A percentile compares a stretch with the other conserved stretches of the same genome.
Conservation (phyloP, 352 stramenopile species). For the Pythium aphanidermatum region DNA sequence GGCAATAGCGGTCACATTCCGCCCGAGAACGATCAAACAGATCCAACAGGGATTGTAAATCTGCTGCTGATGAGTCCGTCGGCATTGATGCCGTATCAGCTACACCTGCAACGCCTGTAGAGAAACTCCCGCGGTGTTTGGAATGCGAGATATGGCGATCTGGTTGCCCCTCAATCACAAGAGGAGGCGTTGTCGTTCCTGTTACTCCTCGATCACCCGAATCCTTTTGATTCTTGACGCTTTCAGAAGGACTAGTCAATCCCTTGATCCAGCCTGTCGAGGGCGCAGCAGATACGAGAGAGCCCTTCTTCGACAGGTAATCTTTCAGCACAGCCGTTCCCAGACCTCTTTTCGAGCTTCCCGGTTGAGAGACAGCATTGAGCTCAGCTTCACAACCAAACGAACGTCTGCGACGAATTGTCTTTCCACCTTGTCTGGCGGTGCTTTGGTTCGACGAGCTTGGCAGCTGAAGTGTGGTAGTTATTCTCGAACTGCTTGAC, state of each 20-base stretch:
- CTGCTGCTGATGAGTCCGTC: slow-evolving; percentile 3
- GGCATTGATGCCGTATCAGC: slow-evolving; percentile 4
- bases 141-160: slow-evolving; percentile 1
- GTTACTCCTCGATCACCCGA: slow-evolving; percentile 4
- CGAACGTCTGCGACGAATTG: slow-evolving; percentile 62
- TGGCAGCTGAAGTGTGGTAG: background rate
- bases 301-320: slow-evolving; percentile 32
- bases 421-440: background rate
- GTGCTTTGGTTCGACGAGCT: background rate
- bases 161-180: slow-evolving; percentile 3
- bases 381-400: slow-evolving; percentile 71
- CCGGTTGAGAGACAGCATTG: slow-evolving; percentile 17
- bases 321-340: slow-evolving; percentile 35
- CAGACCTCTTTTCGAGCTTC: slow-evolving; percentile 33
- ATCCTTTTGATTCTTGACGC: background rate
- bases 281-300: slow-evolving; percentile 10
- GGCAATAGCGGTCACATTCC: slow-evolving; percentile 71
- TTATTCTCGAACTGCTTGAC: slow-evolving; percentile 11
- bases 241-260: background rate
- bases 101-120: background rate
- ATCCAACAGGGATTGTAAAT: slow-evolving; percentile 52
- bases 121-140: slow-evolving; percentile 14
- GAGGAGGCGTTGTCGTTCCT: slow-evolving; percentile 16
- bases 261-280: slow-evolving; percentile 12
- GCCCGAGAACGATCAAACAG: slow-evolving; percentile 57